These are phyloP conservation scores for Nakaseomyces sp. DNA, from an alignment of 1,139 yeast species.

Conservation along the genomic window DNA sequence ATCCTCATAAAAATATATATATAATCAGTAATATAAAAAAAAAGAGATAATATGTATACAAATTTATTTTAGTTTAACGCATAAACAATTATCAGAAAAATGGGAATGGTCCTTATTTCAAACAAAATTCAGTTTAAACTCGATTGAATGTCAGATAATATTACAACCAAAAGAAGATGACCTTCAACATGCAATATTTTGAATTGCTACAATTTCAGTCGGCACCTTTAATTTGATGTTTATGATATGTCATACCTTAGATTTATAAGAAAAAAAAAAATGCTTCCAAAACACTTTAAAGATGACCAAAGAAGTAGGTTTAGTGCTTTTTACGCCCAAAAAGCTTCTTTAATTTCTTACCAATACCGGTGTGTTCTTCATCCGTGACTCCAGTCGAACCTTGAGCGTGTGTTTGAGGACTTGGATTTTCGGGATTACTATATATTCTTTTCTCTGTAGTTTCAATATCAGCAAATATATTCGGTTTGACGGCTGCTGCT, in stretches of 20 bases:
- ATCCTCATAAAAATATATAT: neutral
- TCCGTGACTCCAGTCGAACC: constrained; percentile 20
- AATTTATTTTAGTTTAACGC: too few relatives aligned
- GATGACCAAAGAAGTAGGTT: too few relatives aligned
- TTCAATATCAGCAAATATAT: constrained; percentile 7
- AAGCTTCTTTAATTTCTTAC: constrained; percentile 48
- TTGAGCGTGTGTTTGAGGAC: constrained; percentile 6
- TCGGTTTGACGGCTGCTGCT: constrained; percentile 6
- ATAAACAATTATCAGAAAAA: neutral
- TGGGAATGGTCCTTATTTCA: too few relatives aligned
- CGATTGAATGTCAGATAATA: neutral
- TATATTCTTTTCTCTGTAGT: constrained; percentile 10
- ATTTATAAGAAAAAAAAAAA: neutral
- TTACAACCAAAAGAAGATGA: constrained; percentile 4
- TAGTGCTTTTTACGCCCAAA: constrained; percentile 39
- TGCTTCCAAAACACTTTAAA: too few relatives aligned
- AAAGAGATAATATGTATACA: too few relatives aligned
- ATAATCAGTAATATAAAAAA: too few relatives aligned
- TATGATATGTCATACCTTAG: too few relatives aligned
- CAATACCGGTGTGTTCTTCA: constrained; percentile 44
- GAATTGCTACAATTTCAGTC: too few relatives aligned
- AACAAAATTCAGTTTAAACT: too few relatives aligned
- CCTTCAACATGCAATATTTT: too few relatives aligned
- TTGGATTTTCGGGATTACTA: constrained; percentile 8
- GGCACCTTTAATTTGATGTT: too few relatives aligned